Conservation (phyloP, 129 eudicot genomes). For the Heracleum sosnowskyi region DNA sequence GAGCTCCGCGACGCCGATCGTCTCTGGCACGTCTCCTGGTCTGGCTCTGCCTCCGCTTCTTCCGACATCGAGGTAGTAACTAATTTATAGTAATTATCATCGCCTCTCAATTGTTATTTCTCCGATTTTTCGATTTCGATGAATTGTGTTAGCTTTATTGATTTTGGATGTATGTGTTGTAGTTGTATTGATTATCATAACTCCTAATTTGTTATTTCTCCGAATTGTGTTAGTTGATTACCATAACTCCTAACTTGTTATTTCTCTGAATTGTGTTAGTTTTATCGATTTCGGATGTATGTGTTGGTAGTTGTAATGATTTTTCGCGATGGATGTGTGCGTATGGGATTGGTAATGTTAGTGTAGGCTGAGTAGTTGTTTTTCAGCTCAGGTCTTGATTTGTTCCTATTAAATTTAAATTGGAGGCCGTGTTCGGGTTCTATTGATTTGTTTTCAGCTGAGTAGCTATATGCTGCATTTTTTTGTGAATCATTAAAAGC, state of each 20-base stretch:
- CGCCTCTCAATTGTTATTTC: neutral
- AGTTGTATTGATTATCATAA: neutral
- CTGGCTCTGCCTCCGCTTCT: slow-evolving; percentile 73
- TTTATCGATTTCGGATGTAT: no score
- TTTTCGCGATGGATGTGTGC: no score
- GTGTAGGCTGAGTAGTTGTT: neutral
- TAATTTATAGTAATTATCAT: neutral
- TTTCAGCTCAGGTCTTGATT: neutral
- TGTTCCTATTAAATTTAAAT: no score
- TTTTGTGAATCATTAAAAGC: neutral
- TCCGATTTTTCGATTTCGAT: neutral
- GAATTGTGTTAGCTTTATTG: neutral
- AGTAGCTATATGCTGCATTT: neutral
- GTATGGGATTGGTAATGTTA: no score
- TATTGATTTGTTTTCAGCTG: no score
- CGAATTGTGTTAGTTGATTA: no score
- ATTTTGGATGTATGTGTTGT: neutral
- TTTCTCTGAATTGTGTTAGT: no score
- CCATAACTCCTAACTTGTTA: no score
- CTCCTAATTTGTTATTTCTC: no score
- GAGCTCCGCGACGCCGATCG: slow-evolving; percentile 44
- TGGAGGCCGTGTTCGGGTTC: no score
- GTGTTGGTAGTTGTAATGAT: no score
- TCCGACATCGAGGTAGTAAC: slow-evolving; percentile 74
- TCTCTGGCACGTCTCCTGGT: slow-evolving; percentile 86